Evolutionary conservation across 768 basidiomycete species (phyloP), one percentile per base, ranked within the genome.

Genomic region (Leccinum incarnatum): DNA sequence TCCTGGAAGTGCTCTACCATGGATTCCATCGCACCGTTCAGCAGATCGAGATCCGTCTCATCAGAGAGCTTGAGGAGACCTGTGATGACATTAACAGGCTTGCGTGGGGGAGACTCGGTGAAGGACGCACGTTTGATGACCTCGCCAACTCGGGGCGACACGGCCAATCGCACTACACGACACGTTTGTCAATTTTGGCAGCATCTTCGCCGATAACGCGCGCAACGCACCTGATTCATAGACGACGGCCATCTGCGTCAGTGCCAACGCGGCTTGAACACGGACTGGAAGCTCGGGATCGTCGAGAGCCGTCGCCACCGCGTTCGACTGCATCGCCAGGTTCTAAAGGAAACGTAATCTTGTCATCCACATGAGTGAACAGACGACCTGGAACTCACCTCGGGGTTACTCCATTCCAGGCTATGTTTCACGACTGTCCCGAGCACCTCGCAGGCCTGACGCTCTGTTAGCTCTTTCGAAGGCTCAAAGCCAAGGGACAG

Each of bases 41-140:
- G 78, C 51, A 91, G 81, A 69, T 95, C 93, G 47, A 96, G 76
- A 70, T 95, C 93, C 48, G 91, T 93, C 74, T 95, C 91, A 69
- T 94, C 90, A n/a, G 90, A 86, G 47, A 96, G 79, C 71, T 91
- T 92, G 65, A 95, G 81, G n/a, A 95, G 77, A 69, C 90, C 91
- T 91, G 60, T 14, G 5, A 54, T 12, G n/a, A 1, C 29, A 56
- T 59, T 47, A 67, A 14, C 15, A 32, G 3, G 21, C 4, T 29
- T 53, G 12, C 21, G 37, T 54, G n/a, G 32, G 21, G 32, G 19
- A 59, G 21, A n/a, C 40, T n/a, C 2, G 25, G 2, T 8, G 21
- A 17, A 25, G 6, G 52, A 60, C 75, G 45, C 62, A 88, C 91
- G 88, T 78, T 93, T 90, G 58, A 95, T 85, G 70, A 95, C 90